Evolutionary conservation across 192 early-diverging fungal species (phyloP), one percentile per base, ranked within the genome.

Genomic region (Linderina pennispora): DNA sequence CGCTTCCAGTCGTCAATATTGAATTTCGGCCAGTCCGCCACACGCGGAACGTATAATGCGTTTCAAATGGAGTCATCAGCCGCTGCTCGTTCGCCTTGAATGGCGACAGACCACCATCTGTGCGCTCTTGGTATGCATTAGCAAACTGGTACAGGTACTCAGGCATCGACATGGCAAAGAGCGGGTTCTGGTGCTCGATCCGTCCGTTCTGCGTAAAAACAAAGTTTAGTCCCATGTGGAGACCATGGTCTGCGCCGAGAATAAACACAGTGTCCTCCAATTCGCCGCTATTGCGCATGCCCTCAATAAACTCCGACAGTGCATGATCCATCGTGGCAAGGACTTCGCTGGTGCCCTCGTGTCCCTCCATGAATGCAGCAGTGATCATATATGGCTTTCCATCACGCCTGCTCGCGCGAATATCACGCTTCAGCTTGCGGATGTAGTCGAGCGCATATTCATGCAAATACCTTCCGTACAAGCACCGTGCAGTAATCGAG

Each of bases 181-280:
- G 62, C 22, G 66, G 66, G 18, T 70, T 70, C 23, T 70, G 43
- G 32, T 70, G 66, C 51, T 70, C 66, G 23, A 70, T 70, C 7
- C 51, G 49, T 3, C 66, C 66, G 14, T 51, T 70, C 14, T 70
- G 54, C 11, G 47, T 33, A 21, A 46, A 70, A 1, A 48, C 66
- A 62, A 70, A 70, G 34, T 70, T 70, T 4, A 70, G 13, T 8
- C 66, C 66, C 66, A 70, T 70, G 43, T 70, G 66, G 22, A 70
- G 40, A 0, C 66, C 66, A 24, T 70, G 66, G 52, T 70, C 66
- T 0, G 58, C 41, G 0, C 32, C 54, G 3, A 70, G 13, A 10
- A 70, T 51, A 3, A 70, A 25, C 23, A 58, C 59, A 0, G 66
- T 70, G 43, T 70, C 44, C 7, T 70, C 37, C 2, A 70, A 51